Base-by-base conservation (phyloP, 148 eudicot genomes). In the Diospyros kaki region DNA sequence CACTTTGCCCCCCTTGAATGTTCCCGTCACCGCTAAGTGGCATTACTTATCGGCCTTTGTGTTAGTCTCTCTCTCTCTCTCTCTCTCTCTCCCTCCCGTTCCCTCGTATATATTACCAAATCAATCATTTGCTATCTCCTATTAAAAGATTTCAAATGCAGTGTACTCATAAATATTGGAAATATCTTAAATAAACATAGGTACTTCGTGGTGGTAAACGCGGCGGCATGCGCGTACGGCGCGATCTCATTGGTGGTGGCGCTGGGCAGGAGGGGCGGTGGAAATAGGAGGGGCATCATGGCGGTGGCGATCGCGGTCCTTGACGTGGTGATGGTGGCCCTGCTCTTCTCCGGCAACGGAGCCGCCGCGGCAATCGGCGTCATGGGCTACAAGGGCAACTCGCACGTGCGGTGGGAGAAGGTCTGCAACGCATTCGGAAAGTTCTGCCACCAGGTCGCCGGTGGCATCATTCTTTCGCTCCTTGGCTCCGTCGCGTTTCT, bases 341-440 rank as follows among this genome's bases (percentile, higher is more conserved):
- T 91, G 28, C 80, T 91, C 60, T 86, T 81, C 71, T 87, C 93
- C 3, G 69, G 80, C 76, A 67, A 71, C 51, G 93, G 97, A 3
- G 93, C 93, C 4, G 77, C 87, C 12, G 56, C 69, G 2, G 86
- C 88, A 9, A 75, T 85, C 44, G 97, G 97, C 1, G 38, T 87
- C 6, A 60, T 91, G 8, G 97, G 97, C 9, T 46, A 56, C 18
- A 12, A 86, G 12, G 97, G 97, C 2, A 91, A 91, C 79, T 75
- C 90, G 6, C 97, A 91, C 81, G 76, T 87, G 59, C 83, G 62
- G 38, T 91, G 97, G 97, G 73, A 78, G 66, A 89, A 91, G 76
- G 93, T 91, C 38, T 91, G 97, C 74, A 68, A 87, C 73, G 81
- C 80, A 46, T 87, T 82, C 72, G 83, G 46, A 0, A 84, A 72